These are phyloP conservation scores for Sarocladiaceae sp. DNA, from an alignment of 2,329 filamentous ascomycete genomes.

Conservation along the genomic window DNA sequence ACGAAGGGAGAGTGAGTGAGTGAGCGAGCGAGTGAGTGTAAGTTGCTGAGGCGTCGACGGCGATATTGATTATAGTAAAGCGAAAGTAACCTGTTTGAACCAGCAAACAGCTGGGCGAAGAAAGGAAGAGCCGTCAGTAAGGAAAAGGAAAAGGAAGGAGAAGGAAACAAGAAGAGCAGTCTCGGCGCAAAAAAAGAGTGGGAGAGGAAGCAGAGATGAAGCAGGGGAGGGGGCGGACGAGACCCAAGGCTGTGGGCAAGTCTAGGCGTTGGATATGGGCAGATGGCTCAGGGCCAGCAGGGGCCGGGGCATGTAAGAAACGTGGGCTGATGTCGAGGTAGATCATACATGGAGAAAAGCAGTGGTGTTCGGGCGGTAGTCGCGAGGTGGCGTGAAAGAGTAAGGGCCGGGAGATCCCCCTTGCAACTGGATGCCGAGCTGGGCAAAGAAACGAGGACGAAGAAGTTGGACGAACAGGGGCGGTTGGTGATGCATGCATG, in stretches of 20 bases:
- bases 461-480: no score
- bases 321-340: slow-evolving; percentile 9
- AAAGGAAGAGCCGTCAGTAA: slow-evolving; percentile 4
- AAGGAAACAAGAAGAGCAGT: no score
- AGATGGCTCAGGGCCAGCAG: no score
- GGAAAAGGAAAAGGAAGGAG: background rate
- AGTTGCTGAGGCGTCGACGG: no score
- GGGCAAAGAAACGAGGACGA: no score
- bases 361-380: background rate
- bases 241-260: background rate
- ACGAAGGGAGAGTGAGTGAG: background rate
- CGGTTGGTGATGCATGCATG: no score
- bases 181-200: background rate
- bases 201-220: slow-evolving; percentile 4
- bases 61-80: slow-evolving; percentile 1
- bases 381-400: no score
- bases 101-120: slow-evolving; percentile 6
- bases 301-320: slow-evolving; percentile 9
- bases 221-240: background rate
- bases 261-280: no score
- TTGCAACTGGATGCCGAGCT: slow-evolving; percentile 2
- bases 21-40: background rate
- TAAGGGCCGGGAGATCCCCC: slow-evolving; percentile 1
- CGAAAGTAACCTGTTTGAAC: slow-evolving; percentile 3
- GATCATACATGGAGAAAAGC: slow-evolving; percentile 6